Percentiles rank a stretch among this genome's conserved stretches.
phyloP scores from a whole-genome alignment of 148 eudicot species.

The Drosera capensis region DNA sequence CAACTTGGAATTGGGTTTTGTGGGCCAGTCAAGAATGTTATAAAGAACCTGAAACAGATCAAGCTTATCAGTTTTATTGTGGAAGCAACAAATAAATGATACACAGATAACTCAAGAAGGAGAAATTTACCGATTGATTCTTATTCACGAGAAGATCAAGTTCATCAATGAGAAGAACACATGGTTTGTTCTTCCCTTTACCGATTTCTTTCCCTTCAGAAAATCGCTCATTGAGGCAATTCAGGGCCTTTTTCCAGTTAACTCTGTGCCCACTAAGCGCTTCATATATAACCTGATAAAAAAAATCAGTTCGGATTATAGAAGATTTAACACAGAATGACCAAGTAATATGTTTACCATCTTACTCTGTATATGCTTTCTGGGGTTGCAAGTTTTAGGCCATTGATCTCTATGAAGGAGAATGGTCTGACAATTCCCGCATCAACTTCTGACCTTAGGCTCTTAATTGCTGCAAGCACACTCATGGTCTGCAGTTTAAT shows the following conservation, averaged over 20 bases:
- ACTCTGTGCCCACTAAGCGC: slow-evolving; percentile 85
- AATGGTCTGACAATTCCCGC: slow-evolving; percentile 70
- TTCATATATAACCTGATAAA: slow-evolving; percentile 81
- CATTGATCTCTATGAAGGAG: slow-evolving; percentile 80
- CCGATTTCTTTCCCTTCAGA: slow-evolving; percentile 52
- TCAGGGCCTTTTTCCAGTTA: slow-evolving; percentile 86
- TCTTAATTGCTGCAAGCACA: slow-evolving; percentile 84
- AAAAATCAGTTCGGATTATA: slow-evolving; percentile 9
- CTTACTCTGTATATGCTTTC: slow-evolving; percentile 87
- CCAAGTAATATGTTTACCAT: slow-evolving; percentile 3
- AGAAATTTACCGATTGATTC: slow-evolving; percentile 65
- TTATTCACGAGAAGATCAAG: slow-evolving; percentile 93
- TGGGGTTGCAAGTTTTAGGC: slow-evolving; percentile 85
- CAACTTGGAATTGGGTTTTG: slow-evolving; percentile 80
- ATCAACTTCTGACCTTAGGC: slow-evolving; percentile 73
- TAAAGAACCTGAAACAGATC: slow-evolving; percentile 59
- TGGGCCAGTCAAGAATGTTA: slow-evolving; percentile 99
- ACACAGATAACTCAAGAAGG: neutral
- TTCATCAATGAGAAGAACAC: slow-evolving; percentile 88
- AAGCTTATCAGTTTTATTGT: neutral
- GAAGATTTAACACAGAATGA: slow-evolving; percentile 2
- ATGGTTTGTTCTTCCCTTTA: slow-evolving; percentile 67
- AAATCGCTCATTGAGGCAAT: slow-evolving; percentile 71
- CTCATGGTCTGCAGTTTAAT: slow-evolving; percentile 85
- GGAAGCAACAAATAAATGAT: neutral